A percentile compares a stretch with the other conserved stretches of the same genome.
These are phyloP conservation scores for Gossypium davidsonii DNA, from an alignment of 441 rosid genomes.

Conservation along the genomic window DNA sequence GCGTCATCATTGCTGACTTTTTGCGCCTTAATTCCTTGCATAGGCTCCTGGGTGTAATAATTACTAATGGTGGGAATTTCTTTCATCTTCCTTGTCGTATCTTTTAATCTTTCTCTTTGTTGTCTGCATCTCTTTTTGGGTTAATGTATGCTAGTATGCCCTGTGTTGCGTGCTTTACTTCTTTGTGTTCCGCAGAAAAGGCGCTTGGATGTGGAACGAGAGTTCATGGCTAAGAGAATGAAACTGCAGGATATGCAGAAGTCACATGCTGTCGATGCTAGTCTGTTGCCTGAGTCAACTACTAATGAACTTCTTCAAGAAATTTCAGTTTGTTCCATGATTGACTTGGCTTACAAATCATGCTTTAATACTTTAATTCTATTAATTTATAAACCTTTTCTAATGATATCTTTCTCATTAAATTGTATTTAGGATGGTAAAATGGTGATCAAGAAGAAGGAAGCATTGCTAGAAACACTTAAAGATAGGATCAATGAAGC, in stretches of 20 bases:
- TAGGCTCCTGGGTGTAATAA: background rate
- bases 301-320: conserved; percentile 80
- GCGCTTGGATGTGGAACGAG: conserved; percentile 44
- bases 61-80: background rate
- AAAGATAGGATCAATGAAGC: conserved; percentile 45
- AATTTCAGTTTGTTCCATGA: conserved; percentile 61
- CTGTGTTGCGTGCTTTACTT: background rate
- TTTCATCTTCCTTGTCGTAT: background rate
- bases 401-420: conserved; percentile 5
- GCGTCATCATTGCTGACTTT: background rate
- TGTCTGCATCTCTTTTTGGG: background rate
- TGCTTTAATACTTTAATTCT: conserved; percentile 1
- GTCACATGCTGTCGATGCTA: conserved; percentile 42
- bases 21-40: background rate
- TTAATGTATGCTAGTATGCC: background rate
- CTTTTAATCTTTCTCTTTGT: conserved; percentile 1
- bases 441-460: conserved; percentile 51
- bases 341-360: conserved; percentile 8
- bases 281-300: conserved; percentile 40
- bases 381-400: background rate
- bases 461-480: conserved; percentile 42
- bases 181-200: conserved; percentile 45
- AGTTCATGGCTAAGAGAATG: conserved; percentile 40
- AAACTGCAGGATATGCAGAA: conserved; percentile 59
- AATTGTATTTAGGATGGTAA: conserved; percentile 39